phyloP scores from a whole-genome alignment of 2,329 filamentous ascomycete genomes.

The Ophiostoma pallidulum region DNA sequence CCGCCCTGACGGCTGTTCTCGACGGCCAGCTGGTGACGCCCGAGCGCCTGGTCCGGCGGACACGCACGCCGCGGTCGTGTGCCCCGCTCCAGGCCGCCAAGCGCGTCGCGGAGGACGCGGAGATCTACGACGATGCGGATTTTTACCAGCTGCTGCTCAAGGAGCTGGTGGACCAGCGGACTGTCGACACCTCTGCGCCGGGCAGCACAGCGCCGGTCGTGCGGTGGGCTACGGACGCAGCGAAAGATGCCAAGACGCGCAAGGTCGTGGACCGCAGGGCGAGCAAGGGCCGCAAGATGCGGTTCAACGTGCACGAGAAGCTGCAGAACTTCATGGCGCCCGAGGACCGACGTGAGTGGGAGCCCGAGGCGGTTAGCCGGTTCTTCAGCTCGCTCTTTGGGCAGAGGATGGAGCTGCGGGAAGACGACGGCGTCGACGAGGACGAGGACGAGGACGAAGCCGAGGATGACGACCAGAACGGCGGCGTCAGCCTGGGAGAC shows the following conservation, averaged over 20 bases:
- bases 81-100: slow-evolving; percentile 58
- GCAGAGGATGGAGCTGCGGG: slow-evolving; percentile 55
- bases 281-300: slow-evolving; percentile 87
- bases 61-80: slow-evolving; percentile 64
- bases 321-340: slow-evolving; percentile 96
- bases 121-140: slow-evolving; percentile 84
- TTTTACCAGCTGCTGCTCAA: slow-evolving; percentile 93
- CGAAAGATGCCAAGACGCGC: slow-evolving; percentile 69
- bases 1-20: slow-evolving; percentile 58
- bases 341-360: slow-evolving; percentile 74
- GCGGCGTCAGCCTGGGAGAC: slow-evolving; percentile 41
- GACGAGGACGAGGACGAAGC: slow-evolving; percentile 26
- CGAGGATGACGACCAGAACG: slow-evolving; percentile 29
- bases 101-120: slow-evolving; percentile 46
- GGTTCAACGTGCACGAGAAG: slow-evolving; percentile 94
- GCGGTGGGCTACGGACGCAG: slow-evolving; percentile 58
- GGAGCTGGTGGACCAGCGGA: slow-evolving; percentile 83
- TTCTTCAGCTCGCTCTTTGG: slow-evolving; percentile 70
- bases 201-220: slow-evolving; percentile 42
- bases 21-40: slow-evolving; percentile 57
- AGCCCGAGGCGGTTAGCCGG: slow-evolving; percentile 64
- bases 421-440: slow-evolving; percentile 41
- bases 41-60: slow-evolving; percentile 59
- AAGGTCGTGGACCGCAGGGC: slow-evolving; percentile 86
- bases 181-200: slow-evolving; percentile 49